phyloP scores from a whole-genome alignment of 495 filamentous ascomycete genomes.

The Articulospora tetracladia region DNA sequence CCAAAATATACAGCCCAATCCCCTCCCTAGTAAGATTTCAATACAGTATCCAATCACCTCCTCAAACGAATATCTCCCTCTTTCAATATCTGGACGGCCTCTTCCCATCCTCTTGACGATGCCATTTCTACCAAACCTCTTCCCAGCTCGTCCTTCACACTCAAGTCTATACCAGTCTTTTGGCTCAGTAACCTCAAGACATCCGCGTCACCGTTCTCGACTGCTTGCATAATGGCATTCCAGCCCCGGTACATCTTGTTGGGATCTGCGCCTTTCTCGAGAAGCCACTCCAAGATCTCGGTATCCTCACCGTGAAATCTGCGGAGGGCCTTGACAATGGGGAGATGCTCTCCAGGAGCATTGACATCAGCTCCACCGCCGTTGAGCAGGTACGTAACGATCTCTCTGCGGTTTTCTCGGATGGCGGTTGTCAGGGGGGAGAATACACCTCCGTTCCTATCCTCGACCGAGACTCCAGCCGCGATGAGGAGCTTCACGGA shows the following conservation, averaged over 20 bases:
- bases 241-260: constrained; percentile 51
- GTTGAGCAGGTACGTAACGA: constrained; percentile 44
- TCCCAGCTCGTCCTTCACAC: constrained; percentile 35
- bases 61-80: constrained; percentile 6
- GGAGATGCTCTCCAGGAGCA: constrained; percentile 49
- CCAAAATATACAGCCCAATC: too few relatives aligned
- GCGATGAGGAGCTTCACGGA: constrained; percentile 42
- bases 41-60: too few relatives aligned
- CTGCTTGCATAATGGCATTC: constrained; percentile 45
- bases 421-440: constrained; percentile 51
- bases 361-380: constrained; percentile 49
- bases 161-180: constrained; percentile 39
- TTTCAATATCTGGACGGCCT: constrained; percentile 27
- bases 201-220: constrained; percentile 40
- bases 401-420: constrained; percentile 45
- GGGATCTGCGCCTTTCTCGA: constrained; percentile 48
- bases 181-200: constrained; percentile 42
- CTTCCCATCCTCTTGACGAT: constrained; percentile 32
- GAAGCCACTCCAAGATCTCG: constrained; percentile 42
- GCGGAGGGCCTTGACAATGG: constrained; percentile 50
- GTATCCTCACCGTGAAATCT: constrained; percentile 41
- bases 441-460: constrained; percentile 54
- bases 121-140: constrained; percentile 35
- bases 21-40: too few relatives aligned
- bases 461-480: constrained; percentile 47